These are phyloP conservation scores for Staphylotrichum longicolle DNA, from an alignment of 495 filamentous ascomycete genomes.

Conservation along the genomic window DNA sequence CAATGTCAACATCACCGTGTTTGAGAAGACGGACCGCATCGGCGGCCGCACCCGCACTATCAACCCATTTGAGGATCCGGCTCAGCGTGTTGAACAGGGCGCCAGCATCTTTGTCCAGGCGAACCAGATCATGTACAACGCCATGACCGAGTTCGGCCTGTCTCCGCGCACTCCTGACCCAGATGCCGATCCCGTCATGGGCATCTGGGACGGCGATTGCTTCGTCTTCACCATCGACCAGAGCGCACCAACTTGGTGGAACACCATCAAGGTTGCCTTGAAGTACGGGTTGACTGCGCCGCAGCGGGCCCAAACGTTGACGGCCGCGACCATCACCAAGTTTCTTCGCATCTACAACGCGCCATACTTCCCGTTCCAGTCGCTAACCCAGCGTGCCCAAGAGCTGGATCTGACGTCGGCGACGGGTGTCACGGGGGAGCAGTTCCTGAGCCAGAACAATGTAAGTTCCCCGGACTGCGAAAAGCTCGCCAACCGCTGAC, in stretches of 20 bases:
- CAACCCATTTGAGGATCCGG: slow-evolving; percentile 67
- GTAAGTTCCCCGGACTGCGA: slow-evolving; percentile 29
- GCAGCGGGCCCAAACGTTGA: slow-evolving; percentile 66
- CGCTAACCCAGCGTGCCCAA: slow-evolving; percentile 62
- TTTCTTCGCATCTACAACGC: slow-evolving; percentile 81
- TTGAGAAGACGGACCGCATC: slow-evolving; percentile 74
- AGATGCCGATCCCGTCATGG: slow-evolving; percentile 53
- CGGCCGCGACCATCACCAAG: slow-evolving; percentile 65
- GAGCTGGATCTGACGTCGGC: slow-evolving; percentile 62
- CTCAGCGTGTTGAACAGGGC: slow-evolving; percentile 77
- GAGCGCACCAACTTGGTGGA: slow-evolving; percentile 67
- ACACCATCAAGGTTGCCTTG: slow-evolving; percentile 74
- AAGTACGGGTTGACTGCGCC: slow-evolving; percentile 75
- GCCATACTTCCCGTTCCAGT: slow-evolving; percentile 79
- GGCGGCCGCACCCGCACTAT: slow-evolving; percentile 91
- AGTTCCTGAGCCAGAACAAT: slow-evolving; percentile 66
- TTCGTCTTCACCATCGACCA: slow-evolving; percentile 64
- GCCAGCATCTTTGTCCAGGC: slow-evolving; percentile 88
- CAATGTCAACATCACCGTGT: slow-evolving; percentile 76
- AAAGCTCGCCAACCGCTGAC: neutral
- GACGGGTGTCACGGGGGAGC: slow-evolving; percentile 67
- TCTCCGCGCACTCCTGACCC: slow-evolving; percentile 33
- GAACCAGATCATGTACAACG: slow-evolving; percentile 77
- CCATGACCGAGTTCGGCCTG: slow-evolving; percentile 71
- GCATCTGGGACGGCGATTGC: slow-evolving; percentile 77